phyloP scores from a whole-genome alignment of 2,329 filamentous ascomycete genomes.

The Paracoccidioides lutzii region DNA sequence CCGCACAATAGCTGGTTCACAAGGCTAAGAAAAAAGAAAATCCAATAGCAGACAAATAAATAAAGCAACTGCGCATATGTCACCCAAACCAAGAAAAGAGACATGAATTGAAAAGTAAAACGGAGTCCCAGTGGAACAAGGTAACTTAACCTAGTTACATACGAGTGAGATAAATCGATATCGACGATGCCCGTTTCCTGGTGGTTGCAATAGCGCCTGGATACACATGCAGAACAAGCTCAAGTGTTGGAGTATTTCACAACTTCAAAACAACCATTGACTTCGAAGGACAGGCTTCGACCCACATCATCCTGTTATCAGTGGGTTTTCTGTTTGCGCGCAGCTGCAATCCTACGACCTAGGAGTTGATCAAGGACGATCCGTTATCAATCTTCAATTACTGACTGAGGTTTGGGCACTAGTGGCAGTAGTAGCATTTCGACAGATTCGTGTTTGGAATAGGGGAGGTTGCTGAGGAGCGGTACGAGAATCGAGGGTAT shows the following conservation, averaged over 20 bases:
- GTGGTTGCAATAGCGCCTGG: background rate
- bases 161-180: background rate
- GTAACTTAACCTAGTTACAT: background rate
- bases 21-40: background rate
- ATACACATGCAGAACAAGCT: background rate
- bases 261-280: background rate
- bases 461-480: too few relatives aligned
- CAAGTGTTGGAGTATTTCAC: background rate
- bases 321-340: too few relatives aligned
- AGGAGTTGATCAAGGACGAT: too few relatives aligned
- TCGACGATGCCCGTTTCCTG: background rate
- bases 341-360: background rate
- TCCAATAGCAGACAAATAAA: background rate
- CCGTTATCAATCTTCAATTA: too few relatives aligned
- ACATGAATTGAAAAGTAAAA: background rate
- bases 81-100: background rate
- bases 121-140: background rate
- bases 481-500: too few relatives aligned
- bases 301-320: background rate
- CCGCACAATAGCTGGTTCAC: background rate
- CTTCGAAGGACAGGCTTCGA: background rate
- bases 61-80: background rate
- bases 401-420: too few relatives aligned
- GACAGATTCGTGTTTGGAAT: too few relatives aligned
- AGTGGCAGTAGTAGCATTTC: too few relatives aligned